Evolutionary conservation across 2,329 filamentous ascomycete genomes (phyloP).

Genomic region (Cytospora mali): DNA sequence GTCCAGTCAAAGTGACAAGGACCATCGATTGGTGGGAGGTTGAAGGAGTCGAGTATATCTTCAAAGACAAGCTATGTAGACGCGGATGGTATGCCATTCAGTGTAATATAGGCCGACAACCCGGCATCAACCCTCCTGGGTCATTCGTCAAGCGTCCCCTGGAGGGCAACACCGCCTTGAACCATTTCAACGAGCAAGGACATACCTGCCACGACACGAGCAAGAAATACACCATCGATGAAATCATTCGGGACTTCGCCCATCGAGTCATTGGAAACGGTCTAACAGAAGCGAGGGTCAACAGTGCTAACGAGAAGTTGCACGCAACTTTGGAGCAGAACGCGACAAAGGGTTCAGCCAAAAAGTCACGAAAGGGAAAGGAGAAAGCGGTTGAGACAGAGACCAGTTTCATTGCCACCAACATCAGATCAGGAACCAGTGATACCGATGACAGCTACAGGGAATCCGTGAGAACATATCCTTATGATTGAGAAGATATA

Average conservation of each 20-base stretch:
- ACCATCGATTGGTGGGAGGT: not conserved
- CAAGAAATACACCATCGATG: not conserved
- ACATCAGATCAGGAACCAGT: not conserved
- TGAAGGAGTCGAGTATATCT: not conserved
- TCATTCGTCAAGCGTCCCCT: not conserved
- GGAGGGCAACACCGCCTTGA: not conserved
- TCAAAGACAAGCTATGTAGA: constrained; percentile 4
- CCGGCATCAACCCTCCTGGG: not conserved
- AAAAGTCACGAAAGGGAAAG: constrained; percentile 5
- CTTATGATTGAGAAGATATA: not conserved
- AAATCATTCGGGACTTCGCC: not conserved
- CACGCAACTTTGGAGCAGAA: not conserved
- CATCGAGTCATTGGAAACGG: not conserved
- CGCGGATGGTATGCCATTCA: constrained; percentile 1
- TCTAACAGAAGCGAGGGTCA: not conserved
- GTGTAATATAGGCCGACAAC: not conserved
- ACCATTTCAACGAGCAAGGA: not conserved
- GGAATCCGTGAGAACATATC: not conserved
- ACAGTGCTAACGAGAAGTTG: not conserved
- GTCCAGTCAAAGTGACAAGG: not conserved
- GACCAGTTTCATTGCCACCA: not conserved
- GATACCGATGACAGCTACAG: not conserved
- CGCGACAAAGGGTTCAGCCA: not conserved
- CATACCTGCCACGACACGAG: not conserved
- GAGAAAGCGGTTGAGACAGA: not conserved